Evolutionary conservation across 2,329 filamentous ascomycete genomes (phyloP).

Genomic region (Lasiodiplodia citricola): DNA sequence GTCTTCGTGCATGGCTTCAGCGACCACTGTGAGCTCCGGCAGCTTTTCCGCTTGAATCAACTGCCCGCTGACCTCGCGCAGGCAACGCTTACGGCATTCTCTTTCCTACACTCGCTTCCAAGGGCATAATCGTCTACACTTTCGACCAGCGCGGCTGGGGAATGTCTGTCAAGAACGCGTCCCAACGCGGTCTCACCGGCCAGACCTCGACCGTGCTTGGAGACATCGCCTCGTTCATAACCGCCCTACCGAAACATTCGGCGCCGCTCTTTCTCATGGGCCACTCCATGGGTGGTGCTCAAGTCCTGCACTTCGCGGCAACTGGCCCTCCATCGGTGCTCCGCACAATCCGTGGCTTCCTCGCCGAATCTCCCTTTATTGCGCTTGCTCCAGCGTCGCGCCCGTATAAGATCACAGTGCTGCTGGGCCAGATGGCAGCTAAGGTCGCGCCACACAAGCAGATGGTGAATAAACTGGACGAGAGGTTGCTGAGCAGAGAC

Average conservation of each 20-base stretch:
- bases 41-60: background rate
- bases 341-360: constrained; percentile 70
- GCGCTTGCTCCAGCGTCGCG: constrained; percentile 69
- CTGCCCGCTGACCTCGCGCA: constrained; percentile 30
- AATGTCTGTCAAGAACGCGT: constrained; percentile 65
- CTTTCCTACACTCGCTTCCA: constrained; percentile 71
- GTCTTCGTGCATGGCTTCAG: constrained; percentile 89
- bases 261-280: constrained; percentile 82
- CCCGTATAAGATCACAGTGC: constrained; percentile 68
- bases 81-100: constrained; percentile 76
- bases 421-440: constrained; percentile 69
- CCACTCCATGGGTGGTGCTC: constrained; percentile 88
- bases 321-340: constrained; percentile 58
- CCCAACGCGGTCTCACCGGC: constrained; percentile 74
- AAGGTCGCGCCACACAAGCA: constrained; percentile 71
- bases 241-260: constrained; percentile 52
- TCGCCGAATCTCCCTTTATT: constrained; percentile 81
- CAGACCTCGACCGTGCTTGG: constrained; percentile 73
- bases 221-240: constrained; percentile 80
- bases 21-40: constrained; percentile 66
- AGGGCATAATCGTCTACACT: constrained; percentile 75
- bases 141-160: constrained; percentile 94
- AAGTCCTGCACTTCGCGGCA: constrained; percentile 68
- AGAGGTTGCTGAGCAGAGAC: constrained; percentile 71
- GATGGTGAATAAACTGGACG: constrained; percentile 68